Evolutionary conservation across 2,329 filamentous ascomycete species (phyloP).

Genomic region (Phoma herbarum): DNA sequence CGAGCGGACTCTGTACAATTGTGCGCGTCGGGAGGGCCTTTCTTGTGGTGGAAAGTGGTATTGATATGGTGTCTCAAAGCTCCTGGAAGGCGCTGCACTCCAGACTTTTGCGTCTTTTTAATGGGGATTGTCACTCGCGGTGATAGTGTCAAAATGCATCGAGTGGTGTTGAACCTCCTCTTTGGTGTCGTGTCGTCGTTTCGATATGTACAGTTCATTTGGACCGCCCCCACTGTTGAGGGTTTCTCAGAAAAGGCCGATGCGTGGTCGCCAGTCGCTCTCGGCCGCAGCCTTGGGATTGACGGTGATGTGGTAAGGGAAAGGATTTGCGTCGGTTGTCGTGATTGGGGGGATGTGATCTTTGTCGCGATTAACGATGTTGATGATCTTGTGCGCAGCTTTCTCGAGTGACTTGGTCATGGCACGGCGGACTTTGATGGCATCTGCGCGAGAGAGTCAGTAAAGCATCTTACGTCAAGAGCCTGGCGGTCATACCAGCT

Average conservation of each 20-base stretch:
- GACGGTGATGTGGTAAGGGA: constrained; percentile 91
- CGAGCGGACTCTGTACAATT: constrained; percentile 39
- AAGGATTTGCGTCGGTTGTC: constrained; percentile 88
- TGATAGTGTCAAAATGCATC: constrained; percentile 4
- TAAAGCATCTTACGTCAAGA: not conserved
- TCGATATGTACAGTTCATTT: constrained; percentile 33
- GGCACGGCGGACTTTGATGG: constrained; percentile 84
- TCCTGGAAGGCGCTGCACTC: not conserved
- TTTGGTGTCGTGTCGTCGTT: constrained; percentile 16
- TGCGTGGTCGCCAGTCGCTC: constrained; percentile 76
- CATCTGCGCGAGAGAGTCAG: constrained; percentile 65
- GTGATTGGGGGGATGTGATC: constrained; percentile 98
- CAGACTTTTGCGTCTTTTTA: constrained; percentile 36
- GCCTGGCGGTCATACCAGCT: constrained; percentile 68
- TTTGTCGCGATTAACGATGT: constrained; percentile 85
- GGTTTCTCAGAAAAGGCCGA: constrained; percentile 61
- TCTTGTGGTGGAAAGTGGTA: constrained; percentile 14
- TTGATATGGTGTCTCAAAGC: constrained; percentile 10
- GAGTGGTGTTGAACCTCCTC: constrained; percentile 38
- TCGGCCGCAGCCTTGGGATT: constrained; percentile 75
- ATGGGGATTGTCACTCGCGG: constrained; percentile 1
- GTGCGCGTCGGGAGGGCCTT: constrained; percentile 15
- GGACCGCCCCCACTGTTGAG: constrained; percentile 7
- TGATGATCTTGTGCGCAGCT: constrained; percentile 88
- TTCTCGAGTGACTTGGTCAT: constrained; percentile 91